Conservation (phyloP, 2,329 filamentous ascomycete species). For the Harringtonia lauricola region DNA sequence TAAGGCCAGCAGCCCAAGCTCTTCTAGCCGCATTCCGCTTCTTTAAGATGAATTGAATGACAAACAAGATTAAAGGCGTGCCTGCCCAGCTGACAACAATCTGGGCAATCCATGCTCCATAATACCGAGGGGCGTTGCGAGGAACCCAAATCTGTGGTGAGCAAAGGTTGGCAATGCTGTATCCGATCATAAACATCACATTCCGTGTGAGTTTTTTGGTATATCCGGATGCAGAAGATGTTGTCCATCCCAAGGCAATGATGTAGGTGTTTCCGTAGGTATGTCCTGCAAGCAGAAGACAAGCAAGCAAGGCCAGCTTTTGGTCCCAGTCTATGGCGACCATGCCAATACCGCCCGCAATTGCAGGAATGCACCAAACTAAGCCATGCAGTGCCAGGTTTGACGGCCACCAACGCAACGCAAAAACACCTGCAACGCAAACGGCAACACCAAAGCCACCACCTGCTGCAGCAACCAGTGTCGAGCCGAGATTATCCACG, state of each 20-base stretch:
- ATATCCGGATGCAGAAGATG: conserved; percentile 20
- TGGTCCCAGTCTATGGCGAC: conserved; percentile 18
- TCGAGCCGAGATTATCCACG: conserved; percentile 24
- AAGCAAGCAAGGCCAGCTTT: conserved; percentile 19
- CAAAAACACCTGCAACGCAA: conserved; percentile 9
- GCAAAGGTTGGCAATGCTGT: conserved; percentile 17
- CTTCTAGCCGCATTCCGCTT: conserved; percentile 19
- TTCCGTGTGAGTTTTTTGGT: conserved; percentile 21
- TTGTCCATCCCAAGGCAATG: conserved; percentile 25
- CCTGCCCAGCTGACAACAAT: conserved; percentile 23
- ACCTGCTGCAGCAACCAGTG: conserved; percentile 25
- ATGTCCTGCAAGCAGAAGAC: conserved; percentile 18
- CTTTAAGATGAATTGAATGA: conserved; percentile 21
- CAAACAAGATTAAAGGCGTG: conserved; percentile 21
- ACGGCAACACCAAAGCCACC: conserved; percentile 22
- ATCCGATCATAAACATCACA: conserved; percentile 19
- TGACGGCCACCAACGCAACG: conserved; percentile 18
- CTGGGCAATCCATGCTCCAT: conserved; percentile 20
- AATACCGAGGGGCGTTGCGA: conserved; percentile 18
- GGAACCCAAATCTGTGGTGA: conserved; percentile 19
- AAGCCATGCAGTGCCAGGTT: conserved; percentile 19
- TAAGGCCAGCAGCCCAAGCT: too few species aligned
- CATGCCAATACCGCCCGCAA: conserved; percentile 20
- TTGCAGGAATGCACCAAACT: conserved; percentile 21
- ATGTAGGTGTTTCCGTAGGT: conserved; percentile 25